These are phyloP conservation scores for Lactarius hengduanensis DNA, from an alignment of 768 basidiomycete genomes.

Conservation along the genomic window DNA sequence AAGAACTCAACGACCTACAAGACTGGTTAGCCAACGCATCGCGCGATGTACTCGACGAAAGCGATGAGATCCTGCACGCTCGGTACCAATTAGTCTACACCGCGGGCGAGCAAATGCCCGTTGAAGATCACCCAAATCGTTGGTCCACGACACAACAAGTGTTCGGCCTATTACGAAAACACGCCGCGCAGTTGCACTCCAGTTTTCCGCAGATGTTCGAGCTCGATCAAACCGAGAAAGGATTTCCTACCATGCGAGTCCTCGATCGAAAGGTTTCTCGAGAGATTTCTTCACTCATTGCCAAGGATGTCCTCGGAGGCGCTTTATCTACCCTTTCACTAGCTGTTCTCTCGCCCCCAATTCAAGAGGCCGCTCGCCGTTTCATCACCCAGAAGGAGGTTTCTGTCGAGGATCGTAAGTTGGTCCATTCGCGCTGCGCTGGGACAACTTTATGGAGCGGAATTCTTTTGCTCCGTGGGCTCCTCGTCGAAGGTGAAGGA, in stretches of 20 bases:
- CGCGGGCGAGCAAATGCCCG: slow-evolving; percentile 37
- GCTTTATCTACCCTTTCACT: background rate
- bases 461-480: slow-evolving; percentile 48
- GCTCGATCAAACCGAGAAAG: background rate
- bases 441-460: slow-evolving; percentile 35
- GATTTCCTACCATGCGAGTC: slow-evolving; percentile 16
- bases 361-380: background rate
- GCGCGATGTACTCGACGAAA: slow-evolving; percentile 18
- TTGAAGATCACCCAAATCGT: slow-evolving; percentile 44
- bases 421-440: background rate
- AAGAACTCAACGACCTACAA: background rate
- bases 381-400: slow-evolving; percentile 12
- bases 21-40: background rate
- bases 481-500: slow-evolving; percentile 38
- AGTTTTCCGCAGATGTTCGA: background rate
- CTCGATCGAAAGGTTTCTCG: background rate
- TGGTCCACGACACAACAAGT: slow-evolving; percentile 45
- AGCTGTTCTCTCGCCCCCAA: background rate
- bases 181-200: slow-evolving; percentile 10
- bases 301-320: background rate
- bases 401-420: background rate
- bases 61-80: slow-evolving; percentile 42
- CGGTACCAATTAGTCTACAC: slow-evolving; percentile 51
- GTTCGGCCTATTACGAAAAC: slow-evolving; percentile 34
- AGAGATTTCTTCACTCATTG: background rate